Percentiles rank a stretch among this genome's conserved stretches.
Conservation (phyloP, 1,139 yeast species). For the Yamadazyma conglobata region DNA sequence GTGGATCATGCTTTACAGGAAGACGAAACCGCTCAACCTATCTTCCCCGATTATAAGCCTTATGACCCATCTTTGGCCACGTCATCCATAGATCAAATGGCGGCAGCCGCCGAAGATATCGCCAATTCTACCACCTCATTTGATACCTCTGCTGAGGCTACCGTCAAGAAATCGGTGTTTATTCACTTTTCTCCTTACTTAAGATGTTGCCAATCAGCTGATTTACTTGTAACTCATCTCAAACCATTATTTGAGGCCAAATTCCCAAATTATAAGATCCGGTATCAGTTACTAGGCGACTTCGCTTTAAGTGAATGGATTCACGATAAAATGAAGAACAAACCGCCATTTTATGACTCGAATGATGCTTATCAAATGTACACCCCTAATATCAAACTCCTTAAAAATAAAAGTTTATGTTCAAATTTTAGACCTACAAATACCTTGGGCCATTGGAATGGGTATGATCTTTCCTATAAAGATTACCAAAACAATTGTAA, state of each 20-base stretch:
- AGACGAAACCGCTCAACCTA: slow-evolving; percentile 26
- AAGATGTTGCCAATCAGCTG: slow-evolving; percentile 47
- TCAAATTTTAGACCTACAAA: slow-evolving; percentile 47
- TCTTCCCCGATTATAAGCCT: slow-evolving; percentile 27
- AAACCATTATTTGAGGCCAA: slow-evolving; percentile 21
- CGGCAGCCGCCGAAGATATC: slow-evolving; percentile 30
- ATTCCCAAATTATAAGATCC: slow-evolving; percentile 32
- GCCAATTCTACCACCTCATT: slow-evolving; percentile 25
- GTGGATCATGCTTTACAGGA: slow-evolving; percentile 36
- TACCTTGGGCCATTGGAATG: slow-evolving; percentile 46
- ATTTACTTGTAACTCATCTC: slow-evolving; percentile 32
- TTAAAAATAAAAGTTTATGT: slow-evolving; percentile 34
- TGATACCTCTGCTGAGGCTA: slow-evolving; percentile 8
- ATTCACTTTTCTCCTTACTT: slow-evolving; percentile 46
- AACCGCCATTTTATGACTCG: slow-evolving; percentile 44
- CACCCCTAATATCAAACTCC: slow-evolving; percentile 39
- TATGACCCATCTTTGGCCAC: slow-evolving; percentile 42
- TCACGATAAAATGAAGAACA: slow-evolving; percentile 43
- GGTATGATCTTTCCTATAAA: slow-evolving; percentile 39
- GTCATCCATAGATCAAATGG: slow-evolving; percentile 28
- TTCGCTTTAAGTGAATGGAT: slow-evolving; percentile 50
- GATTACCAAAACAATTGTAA: slow-evolving; percentile 43
- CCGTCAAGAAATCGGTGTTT: slow-evolving; percentile 32
- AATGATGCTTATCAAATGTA: slow-evolving; percentile 49
- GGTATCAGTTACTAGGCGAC: slow-evolving; percentile 44